Evolutionary conservation across 768 basidiomycete genomes (phyloP), one percentile per base, ranked within the genome.

Genomic region (Termitomyces sp.): DNA sequence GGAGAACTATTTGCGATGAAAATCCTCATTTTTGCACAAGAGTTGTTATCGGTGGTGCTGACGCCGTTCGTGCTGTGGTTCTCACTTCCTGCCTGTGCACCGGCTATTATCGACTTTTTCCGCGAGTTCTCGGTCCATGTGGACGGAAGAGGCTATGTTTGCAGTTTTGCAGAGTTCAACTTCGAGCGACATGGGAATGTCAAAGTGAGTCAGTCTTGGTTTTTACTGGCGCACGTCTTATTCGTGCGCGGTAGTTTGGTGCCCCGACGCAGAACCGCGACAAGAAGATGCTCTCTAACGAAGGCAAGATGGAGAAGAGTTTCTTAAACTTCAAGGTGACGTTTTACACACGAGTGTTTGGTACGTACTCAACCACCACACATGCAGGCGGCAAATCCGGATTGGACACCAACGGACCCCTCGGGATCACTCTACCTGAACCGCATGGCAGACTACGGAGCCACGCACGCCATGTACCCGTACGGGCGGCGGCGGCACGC

Each of bases 221-320:
- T 6, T 5, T 8, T 50, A 41, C 5, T 28, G 30, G 7, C 12
- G 30, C 20, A 18, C n/a, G 10, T 13, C 33, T 50, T 10, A 30
- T 16, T 50, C 36, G n/a, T 26, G 7, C 43, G 44, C 53, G 41
- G 13, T 61, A 93, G 89, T 95, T 93, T 66, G 93, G 93, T n/a
- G 94, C 92, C 12, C 92, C 93, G 0, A 79, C 83, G 4, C 74
- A 78, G 41, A 82, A 80, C 8, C 76, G 79, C 13, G 89, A 93
- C 63, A 85, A 86, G 65, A 84, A 84, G 60, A 87, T 90, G 79
- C 79, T 90, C 66, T 92, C 91, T 5, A 91, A 91, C 61, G 90
- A 96, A 64, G 93, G 93, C 38, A 99, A 99, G 81, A 98, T 99
- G 95, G 97, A 99, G 79, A 97, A 98, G 77, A 93, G 90, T 71